Base-by-base conservation (phyloP, 345 rosid genomes). In the Hibiscus syriacus region DNA sequence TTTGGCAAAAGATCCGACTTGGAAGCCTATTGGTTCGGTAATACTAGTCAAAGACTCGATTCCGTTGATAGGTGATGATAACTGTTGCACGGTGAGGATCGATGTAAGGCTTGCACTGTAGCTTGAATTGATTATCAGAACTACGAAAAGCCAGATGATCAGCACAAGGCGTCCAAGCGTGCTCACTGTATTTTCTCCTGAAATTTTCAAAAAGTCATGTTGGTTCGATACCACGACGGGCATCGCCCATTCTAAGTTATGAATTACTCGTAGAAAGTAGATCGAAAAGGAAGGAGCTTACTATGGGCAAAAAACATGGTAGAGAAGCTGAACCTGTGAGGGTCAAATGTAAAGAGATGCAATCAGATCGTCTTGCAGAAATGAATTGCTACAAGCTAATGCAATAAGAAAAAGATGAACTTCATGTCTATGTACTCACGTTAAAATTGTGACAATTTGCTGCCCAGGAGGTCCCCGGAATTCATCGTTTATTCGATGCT, bases 231-330 rank as follows among this genome's bases (percentile, higher is more conserved):
- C 41, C 41, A 38, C 10, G 41, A 38, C 41, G 13, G 27, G 19
- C 67, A 20, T 10, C 12, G 49, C 20, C 19, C 20, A 61, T 25
- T 6, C 27, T 46, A 16, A 49, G 38, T 57, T 19, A 34, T 38
- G 22, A 22, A 22, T 17, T 17, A 25, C 7, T n/a, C 22, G 16
- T 38, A 38, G 41, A 38, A 38, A 38, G 25, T 64, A 3, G 29
- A 36, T n/a, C 39, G 39, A 36, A 36, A 36, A 7, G 39, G 38
- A 64, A 74, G 64, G 36, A 45, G 82, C 95, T 84, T 86, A 92
- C 96, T 82, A 57, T 92, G 96, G 14, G 98, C 71, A 67, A 81
- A 86, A 83, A 92, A 92, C 96, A 90, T 84, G 0, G 98, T 92
- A 7, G 92, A 87, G 80, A 90, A 87, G 88, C 91, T 88, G 72